These are phyloP conservation scores for Hippophae rhamnoides DNA, from an alignment of 306 rosid species.

Conservation along the genomic window DNA sequence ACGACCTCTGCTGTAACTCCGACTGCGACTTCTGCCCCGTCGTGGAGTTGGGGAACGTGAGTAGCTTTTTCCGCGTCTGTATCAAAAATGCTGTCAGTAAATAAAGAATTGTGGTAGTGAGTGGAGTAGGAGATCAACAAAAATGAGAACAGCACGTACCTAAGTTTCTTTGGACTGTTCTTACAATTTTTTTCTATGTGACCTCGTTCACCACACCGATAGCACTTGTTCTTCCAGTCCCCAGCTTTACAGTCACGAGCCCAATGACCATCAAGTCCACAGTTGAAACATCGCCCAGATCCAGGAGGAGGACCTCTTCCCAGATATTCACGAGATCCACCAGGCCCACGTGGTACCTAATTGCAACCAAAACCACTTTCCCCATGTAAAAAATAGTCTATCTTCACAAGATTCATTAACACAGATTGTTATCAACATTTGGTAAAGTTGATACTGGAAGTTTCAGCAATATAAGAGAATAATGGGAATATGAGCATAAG, in stretches of 20 bases:
- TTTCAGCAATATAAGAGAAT: no score
- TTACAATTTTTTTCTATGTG: constrained; percentile 72
- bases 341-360: constrained; percentile 72
- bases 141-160: constrained; percentile 19
- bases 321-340: constrained; percentile 58
- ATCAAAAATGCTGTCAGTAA: background rate
- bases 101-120: background rate
- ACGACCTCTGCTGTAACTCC: constrained; percentile 62
- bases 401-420: no score
- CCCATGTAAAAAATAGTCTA: no score
- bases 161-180: constrained; percentile 67
- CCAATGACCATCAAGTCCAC: constrained; percentile 87
- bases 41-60: constrained; percentile 49
- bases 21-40: constrained; percentile 55
- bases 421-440: no score
- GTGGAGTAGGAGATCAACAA: background rate
- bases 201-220: constrained; percentile 87
- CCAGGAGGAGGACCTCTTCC: constrained; percentile 89
- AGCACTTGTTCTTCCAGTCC: constrained; percentile 84
- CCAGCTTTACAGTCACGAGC: constrained; percentile 87
- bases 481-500: no score
- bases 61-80: constrained; percentile 39
- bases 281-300: constrained; percentile 82
- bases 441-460: no score
- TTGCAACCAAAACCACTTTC: constrained; percentile 2